phyloP scores from a whole-genome alignment of 176 grass and related monocot genomes.

The Oryza coarctata region DNA sequence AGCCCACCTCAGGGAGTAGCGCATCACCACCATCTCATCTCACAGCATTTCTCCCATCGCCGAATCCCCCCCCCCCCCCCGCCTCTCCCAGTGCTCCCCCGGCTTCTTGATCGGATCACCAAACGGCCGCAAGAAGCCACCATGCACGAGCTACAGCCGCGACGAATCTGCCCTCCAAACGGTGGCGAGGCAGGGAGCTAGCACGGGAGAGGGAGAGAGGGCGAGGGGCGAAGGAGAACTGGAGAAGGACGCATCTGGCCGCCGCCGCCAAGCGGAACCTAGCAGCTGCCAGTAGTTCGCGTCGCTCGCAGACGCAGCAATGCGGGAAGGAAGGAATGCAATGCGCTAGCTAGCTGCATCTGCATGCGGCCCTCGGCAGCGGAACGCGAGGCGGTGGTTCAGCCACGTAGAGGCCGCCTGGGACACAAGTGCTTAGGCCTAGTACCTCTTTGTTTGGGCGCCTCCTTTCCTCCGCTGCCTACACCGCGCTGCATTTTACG shows the following conservation, averaged over 20 bases:
- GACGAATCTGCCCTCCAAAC: background rate
- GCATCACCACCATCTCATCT: slow-evolving; percentile 38
- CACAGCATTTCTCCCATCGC: slow-evolving; percentile 27
- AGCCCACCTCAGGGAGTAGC: slow-evolving; percentile 32
- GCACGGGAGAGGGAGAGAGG: background rate
- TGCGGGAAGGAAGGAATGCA: slow-evolving; percentile 19
- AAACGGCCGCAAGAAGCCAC: background rate
- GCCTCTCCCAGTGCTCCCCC: background rate
- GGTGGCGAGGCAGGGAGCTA: background rate
- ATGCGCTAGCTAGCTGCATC: background rate
- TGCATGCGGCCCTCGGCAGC: slow-evolving; percentile 20
- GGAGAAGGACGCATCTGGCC: background rate
- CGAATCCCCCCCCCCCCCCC: background rate
- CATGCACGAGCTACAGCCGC: background rate
- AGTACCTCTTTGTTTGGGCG: background rate
- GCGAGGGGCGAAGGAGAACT: background rate
- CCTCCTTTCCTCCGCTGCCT: background rate
- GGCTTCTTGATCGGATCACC: background rate
- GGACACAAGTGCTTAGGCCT: slow-evolving; percentile 3
- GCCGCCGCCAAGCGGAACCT: background rate
- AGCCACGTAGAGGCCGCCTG: slow-evolving; percentile 46
- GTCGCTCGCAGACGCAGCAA: slow-evolving; percentile 8
- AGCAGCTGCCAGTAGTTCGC: too few species aligned
- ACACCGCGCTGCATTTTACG: background rate
- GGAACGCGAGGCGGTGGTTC: slow-evolving; percentile 31